Base-by-base conservation (phyloP, 179 eudicot species). In the Beta corolliflora region DNA sequence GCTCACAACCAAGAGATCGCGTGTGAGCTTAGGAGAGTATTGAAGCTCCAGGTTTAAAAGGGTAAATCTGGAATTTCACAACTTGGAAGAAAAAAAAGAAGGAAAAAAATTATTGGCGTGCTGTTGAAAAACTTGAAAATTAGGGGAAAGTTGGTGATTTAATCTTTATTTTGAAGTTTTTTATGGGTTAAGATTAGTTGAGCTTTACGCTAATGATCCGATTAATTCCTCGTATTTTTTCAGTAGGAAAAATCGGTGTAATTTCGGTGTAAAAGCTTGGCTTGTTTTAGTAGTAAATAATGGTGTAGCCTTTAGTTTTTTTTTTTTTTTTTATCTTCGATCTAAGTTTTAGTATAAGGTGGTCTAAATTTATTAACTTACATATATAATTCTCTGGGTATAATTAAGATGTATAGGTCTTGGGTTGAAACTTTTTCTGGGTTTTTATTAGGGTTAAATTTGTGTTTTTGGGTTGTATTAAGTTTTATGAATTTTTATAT, bases 221-320 rank as follows among this genome's bases (percentile, higher is more conserved):
- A 84, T 59, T 36, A 44, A 25, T 4, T 77, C 87, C 87, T 84
- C 87, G 84, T 84, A 84, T 84, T 81, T 84, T 84, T 84, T 84
- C 87, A 82, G 81, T 82, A 67, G 81, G 87, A 84, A 77, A 29
- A 9, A 78, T 73, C 61, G 73, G 87, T 50, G 14, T 68, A 41
- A 23, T 56, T 73, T 73, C 77, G 73, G 36, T 52, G 60, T 31
- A 55, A 46, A 53, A 75, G 82, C 79, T 84, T 78, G 44, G 73
- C 79, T 78, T 81, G 64, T 66, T 55, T 73, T 16, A 70, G 64
- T 72, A 63, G 50, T 55, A 73, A 60, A 54, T 70, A n/a, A 18
- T 71, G 75, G 15, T n/a, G 7, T 72, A 53, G 76, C 21, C 60
- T 10, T 29, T 52, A 23, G 60, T n/a, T n/a, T n/a, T n/a, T n/a